Base-by-base conservation (phyloP, 2,329 filamentous ascomycete genomes). In the Ophiostoma pallidulum region DNA sequence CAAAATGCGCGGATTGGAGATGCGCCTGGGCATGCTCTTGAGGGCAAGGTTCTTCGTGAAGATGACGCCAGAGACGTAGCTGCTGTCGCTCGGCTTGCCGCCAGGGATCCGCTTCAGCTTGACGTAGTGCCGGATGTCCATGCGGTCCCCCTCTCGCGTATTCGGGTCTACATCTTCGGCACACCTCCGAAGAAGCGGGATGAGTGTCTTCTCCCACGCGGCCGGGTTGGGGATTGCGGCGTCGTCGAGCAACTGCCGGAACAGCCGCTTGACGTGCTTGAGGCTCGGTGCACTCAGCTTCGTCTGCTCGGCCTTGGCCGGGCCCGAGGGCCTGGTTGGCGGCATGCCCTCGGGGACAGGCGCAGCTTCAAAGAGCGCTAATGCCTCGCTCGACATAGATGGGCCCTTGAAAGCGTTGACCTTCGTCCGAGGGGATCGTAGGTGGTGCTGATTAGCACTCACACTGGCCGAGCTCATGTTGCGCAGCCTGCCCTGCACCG, bases 101-200 rank as follows among this genome's bases (percentile, higher is more conserved):
- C 92, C 91, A 0, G 90, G 86, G 12, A 98, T 92, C 61, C 94
- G 94, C 63, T 98, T 98, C 26, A 98, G 68, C 62, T 98, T 98
- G 53, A 98, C 88, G 60, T 96, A 98, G 62, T 97, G 90, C 4
- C 92, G 79, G 51, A 98, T 92, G 62, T 98, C 92, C 74, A 98
- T 97, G 60, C 92, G 86, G 62, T 98, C 92, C 24, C 89, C 90
- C 47, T 80, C 78, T 48, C 89, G 84, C 38, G 96, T 86, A 62
- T 97, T 86, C 1, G 92, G 92, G 53, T 94, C 85, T 4, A 98
- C 90, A 60, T 97, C 92, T 55, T 96, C 89, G 0, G 91, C 94
- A 54, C 90, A 92, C 57, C 85, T 85, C 19, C 96, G 72, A 18
- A 98, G 73, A 45, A 98, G 94, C 0, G 92, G 92, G 43, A 96